Evolutionary conservation across 306 rosid species (phyloP), one percentile per base, ranked within the genome.

Genomic region (Mucuna pruriens): DNA sequence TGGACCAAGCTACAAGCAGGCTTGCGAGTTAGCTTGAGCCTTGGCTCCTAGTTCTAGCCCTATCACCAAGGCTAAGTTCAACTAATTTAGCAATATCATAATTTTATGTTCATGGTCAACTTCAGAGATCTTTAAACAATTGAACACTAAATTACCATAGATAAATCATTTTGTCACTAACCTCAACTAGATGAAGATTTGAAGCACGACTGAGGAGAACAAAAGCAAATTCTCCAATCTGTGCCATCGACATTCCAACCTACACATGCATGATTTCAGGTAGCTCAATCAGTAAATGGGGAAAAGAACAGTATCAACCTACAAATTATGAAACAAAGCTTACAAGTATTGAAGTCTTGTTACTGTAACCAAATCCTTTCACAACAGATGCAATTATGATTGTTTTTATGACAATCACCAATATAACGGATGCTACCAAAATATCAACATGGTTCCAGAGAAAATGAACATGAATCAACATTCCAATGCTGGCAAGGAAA

Each of bases 191-290:
- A 87, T 96, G 98, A 87, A 96, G 92, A 90, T 92, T 96, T 25
- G 99, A 96, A 71, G 98, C 99, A 74, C 99, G 99, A 22, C 99
- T 96, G 55, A 96, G 92, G 89, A 96, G 97, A 76, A 96, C 99
- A 83, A 96, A 96, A 61, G 99, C 89, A 86, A 96, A 96, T 83
- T 96, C 99, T 68, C 99, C 99, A 4, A 94, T 96, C 80, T 96
- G 99, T 48, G 98, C 97, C 60, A 96, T 85, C 26, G 99, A 92
- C 92, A 92, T 92, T 79, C 98, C 98, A 54, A 96, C 99, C 99
- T 92, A 87, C 77, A 81, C 67, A 80, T 80, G 73, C 51, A 78
- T 51, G 70, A 68, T 74, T 61, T 78, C 45, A 68, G 44, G 77
- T n/a, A 11, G 33, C 68, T 68, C 33, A 33, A 12, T 74, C 74